A percentile compares a stretch with the other conserved stretches of the same genome.
Conservation (phyloP, 2,329 filamentous ascomycete species). For the Alternaria sp. region DNA sequence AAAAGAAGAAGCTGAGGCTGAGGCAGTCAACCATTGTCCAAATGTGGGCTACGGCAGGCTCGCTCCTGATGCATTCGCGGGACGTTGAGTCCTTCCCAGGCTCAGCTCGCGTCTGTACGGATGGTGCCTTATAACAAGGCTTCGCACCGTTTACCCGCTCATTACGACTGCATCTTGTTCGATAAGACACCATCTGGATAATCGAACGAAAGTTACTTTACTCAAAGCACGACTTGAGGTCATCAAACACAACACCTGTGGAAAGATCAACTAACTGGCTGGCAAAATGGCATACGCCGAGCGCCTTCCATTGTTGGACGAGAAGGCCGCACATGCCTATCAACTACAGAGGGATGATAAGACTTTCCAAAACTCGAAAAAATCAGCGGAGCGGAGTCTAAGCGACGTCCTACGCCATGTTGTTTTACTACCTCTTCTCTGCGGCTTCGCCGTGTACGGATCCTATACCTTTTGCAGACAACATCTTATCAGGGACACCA, state of each 20-base stretch:
- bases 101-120: conserved; percentile 4
- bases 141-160: neutral
- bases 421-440: conserved; percentile 10
- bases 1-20: conserved; percentile 21
- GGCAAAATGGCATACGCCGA: conserved; percentile 18
- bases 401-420: neutral
- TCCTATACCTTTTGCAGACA: conserved; percentile 1
- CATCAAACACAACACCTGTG: neutral
- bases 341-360: neutral
- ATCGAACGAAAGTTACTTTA: neutral
- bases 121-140: conserved; percentile 5
- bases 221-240: neutral
- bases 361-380: neutral
- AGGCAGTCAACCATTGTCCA: conserved; percentile 27
- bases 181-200: neutral
- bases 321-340: conserved; percentile 18
- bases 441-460: conserved; percentile 8
- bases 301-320: conserved; percentile 17
- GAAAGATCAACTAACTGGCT: neutral
- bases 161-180: neutral
- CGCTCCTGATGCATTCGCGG: conserved; percentile 8
- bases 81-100: conserved; percentile 2
- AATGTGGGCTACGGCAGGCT: conserved; percentile 18
- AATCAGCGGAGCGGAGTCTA: neutral
- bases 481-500: neutral